Conservation (phyloP, 2,329 filamentous ascomycete genomes). For the Penicillium corylophilum region DNA sequence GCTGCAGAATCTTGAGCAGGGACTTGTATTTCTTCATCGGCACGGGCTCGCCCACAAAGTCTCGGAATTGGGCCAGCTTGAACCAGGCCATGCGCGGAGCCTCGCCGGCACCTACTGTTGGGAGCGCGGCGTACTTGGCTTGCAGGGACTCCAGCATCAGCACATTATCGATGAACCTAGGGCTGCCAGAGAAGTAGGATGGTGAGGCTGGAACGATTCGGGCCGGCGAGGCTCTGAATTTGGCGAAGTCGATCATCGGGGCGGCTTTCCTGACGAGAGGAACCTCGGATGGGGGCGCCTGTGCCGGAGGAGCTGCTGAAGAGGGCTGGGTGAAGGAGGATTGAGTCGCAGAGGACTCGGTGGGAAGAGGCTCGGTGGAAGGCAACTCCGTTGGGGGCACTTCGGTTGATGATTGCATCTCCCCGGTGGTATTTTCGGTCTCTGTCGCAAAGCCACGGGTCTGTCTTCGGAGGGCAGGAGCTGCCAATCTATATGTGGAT, state of each 20-base stretch:
- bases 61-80: constrained; percentile 72
- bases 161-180: constrained; percentile 81
- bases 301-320: constrained; percentile 1
- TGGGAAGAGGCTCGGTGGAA: not conserved
- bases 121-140: constrained; percentile 70
- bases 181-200: constrained; percentile 90
- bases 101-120: constrained; percentile 63
- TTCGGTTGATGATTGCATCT: not conserved
- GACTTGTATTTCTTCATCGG: constrained; percentile 75
- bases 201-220: constrained; percentile 80
- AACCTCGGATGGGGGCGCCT: not conserved
- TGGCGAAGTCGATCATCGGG: constrained; percentile 35
- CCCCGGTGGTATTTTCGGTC: not conserved
- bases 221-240: constrained; percentile 49
- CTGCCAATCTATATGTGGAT: constrained; percentile 28
- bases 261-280: constrained; percentile 23
- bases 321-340: not conserved
- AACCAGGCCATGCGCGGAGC: constrained; percentile 78
- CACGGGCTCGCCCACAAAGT: constrained; percentile 68
- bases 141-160: constrained; percentile 71
- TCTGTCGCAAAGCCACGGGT: constrained; percentile 33
- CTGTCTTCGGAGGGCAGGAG: constrained; percentile 17
- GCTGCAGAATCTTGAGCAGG: constrained; percentile 72
- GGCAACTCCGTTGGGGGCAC: not conserved
- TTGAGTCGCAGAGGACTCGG: not conserved